A percentile compares a stretch with the other conserved stretches of the same genome.
Conservation (phyloP, 2,329 filamentous ascomycete genomes). For the Penicillium vulpinum region DNA sequence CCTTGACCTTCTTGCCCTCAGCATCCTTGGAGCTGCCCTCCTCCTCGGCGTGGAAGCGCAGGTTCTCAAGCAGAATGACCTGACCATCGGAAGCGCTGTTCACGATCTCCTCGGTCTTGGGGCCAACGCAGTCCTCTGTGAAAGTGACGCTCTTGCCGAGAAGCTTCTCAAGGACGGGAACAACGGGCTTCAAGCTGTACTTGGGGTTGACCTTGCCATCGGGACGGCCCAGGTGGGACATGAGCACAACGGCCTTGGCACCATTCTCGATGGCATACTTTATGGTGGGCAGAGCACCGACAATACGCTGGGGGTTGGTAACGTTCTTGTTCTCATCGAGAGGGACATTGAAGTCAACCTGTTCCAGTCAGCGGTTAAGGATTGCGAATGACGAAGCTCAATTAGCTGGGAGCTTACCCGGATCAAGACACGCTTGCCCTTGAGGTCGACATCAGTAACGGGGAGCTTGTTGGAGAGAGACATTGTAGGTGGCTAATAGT, state of each 20-base stretch:
- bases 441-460: conserved; percentile 93
- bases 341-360: conserved; percentile 99
- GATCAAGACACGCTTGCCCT: conserved; percentile 97
- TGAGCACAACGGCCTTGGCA: conserved; percentile 89
- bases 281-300: conserved; percentile 91
- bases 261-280: conserved; percentile 88
- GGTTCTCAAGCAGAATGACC: conserved; percentile 91
- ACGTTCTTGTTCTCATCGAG: conserved; percentile 90
- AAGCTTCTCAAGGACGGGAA: conserved; percentile 87
- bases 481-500: conserved; percentile 58
- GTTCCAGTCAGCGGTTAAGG: conserved; percentile 16
- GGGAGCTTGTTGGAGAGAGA: conserved; percentile 98
- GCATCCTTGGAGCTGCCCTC: conserved; percentile 94
- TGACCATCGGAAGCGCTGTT: conserved; percentile 78
- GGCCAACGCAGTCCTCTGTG: conserved; percentile 84
- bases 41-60: conserved; percentile 97
- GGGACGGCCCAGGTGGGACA: conserved; percentile 97
- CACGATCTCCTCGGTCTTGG: conserved; percentile 85
- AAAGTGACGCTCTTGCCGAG: conserved; percentile 83
- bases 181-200: conserved; percentile 92
- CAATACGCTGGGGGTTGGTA: conserved; percentile 98
- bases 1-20: conserved; percentile 96
- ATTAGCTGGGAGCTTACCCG: conserved; percentile 64
- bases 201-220: conserved; percentile 87
- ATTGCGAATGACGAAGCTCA: conserved; percentile 12